Base-by-base conservation (phyloP, 352 stramenopile genomes). In the Hyaloperonospora arabidopsidis region DNA sequence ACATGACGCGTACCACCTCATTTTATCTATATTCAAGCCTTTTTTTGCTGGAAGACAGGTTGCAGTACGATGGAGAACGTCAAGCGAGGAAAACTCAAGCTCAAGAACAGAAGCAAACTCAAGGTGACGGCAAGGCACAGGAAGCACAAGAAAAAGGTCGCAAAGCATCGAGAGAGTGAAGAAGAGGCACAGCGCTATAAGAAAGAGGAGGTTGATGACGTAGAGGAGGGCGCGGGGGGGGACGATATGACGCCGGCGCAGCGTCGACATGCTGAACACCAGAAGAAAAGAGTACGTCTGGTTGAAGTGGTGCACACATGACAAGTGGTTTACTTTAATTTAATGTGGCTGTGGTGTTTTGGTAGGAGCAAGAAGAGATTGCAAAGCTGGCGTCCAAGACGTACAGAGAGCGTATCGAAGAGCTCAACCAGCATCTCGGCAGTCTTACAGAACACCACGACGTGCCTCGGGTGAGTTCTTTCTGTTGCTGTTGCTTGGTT, bases 361-460 rank as follows among this genome's bases (percentile, higher is more conserved):
- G 45, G 22, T 28, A 93, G 83, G 86, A 96, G 49, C 65, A 89
- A 72, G 84, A 89, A 29, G 73, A 88, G 34, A 93, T 95, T 49
- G 77, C 89, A 35, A 93, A 95, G 51, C 47, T 86, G 53, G 85
- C 81, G 1, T 72, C 70, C 34, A 92, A 92, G 63, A 97, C 87
- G 28, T 95, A 96, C 63, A 73, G 90, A 52, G 81, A 97, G 62
- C 74, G 88, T 48, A 89, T 98, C 10, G 95, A 99, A 69, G 86
- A 98, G 59, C 96, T 98, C 59, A 98, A 98, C 68, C 77, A 97
- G 70, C 93, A 97, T 51, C 76, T 99, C 11, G 79, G 88, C 34
- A 91, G 84, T 36, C 73, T 98, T 50, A 98, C 96, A 1, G 96
- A 99, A 75, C 93, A 97, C 61, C 97, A 99, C 72, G 96, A 99